Conservation (phyloP, 768 basidiomycete species). For the Psilocybe tampanensis region DNA sequence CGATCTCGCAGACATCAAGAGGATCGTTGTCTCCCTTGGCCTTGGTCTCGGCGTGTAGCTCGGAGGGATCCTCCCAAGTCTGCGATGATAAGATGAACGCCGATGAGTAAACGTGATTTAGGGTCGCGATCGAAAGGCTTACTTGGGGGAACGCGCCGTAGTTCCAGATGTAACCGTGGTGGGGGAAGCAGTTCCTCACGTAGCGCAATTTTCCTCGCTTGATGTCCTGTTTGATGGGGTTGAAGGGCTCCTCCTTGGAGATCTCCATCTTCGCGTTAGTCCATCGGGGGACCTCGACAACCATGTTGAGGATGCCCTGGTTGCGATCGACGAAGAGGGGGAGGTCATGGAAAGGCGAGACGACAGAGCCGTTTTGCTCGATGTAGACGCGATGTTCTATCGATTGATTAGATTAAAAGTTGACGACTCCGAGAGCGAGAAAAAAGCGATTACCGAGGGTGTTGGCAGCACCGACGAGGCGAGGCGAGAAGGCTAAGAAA, state of each 20-base stretch:
- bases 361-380: conserved; percentile 84
- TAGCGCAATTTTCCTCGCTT: conserved; percentile 96
- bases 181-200: conserved; percentile 99
- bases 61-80: conserved; percentile 97
- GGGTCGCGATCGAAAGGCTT: conserved; percentile 21
- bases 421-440: conserved; percentile 3
- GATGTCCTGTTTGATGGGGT: conserved; percentile 99
- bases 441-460: conserved; percentile 73
- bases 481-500: conserved; percentile 63
- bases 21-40: conserved; percentile 99
- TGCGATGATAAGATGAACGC: conserved; percentile 32
- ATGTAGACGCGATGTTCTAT: conserved; percentile 94
- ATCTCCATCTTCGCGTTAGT: conserved; percentile 99
- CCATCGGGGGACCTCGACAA: conserved; percentile 98
- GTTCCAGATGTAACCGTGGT: conserved; percentile 99
- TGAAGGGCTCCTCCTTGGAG: conserved; percentile 97
- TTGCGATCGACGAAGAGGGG: conserved; percentile 96
- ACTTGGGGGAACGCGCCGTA: conserved; percentile 99
- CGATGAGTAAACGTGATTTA: not conserved
- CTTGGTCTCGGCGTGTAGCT: conserved; percentile 93
- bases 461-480: conserved; percentile 86
- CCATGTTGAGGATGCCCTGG: conserved; percentile 97
- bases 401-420: conserved; percentile 23
- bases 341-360: conserved; percentile 94
- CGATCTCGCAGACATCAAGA: conserved; percentile 99